Conservation (phyloP, 805 yeast species). For the Torulaspora quercuum region DNA sequence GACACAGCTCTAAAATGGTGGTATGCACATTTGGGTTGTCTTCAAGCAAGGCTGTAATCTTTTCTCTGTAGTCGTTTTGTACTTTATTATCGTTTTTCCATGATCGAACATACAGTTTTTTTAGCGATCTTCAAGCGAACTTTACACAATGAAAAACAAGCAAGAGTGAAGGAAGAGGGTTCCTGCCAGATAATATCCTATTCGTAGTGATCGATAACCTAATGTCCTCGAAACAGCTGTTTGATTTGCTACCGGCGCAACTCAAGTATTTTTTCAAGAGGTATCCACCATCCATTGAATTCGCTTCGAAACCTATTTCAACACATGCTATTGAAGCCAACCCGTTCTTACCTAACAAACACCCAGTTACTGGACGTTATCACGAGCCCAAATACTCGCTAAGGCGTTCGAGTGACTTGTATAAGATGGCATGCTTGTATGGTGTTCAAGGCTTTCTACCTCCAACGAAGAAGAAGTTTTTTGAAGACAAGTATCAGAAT, state of each 20-base stretch:
- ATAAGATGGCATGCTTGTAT: constrained; percentile 73
- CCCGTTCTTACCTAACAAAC: constrained; percentile 83
- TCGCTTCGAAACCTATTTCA: constrained; percentile 60
- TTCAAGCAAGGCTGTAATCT: constrained; percentile 5
- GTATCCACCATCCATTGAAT: constrained; percentile 74
- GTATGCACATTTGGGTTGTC: constrained; percentile 21
- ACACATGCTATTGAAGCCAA: constrained; percentile 69
- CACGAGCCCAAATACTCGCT: constrained; percentile 76
- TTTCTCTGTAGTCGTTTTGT: neutral
- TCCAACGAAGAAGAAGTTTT: constrained; percentile 55
- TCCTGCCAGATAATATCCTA: too few species aligned
- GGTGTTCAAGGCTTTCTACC: constrained; percentile 83
- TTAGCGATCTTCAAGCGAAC: too few species aligned
- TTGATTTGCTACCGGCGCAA: constrained; percentile 61
- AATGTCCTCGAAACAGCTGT: constrained; percentile 36
- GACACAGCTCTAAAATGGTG: constrained; percentile 31
- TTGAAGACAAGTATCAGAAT: constrained; percentile 67
- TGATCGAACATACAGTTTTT: too few species aligned
- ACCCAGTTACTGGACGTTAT: constrained; percentile 73
- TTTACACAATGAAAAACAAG: constrained; percentile 3
- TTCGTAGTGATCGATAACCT: too few species aligned
- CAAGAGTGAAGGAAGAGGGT: too few species aligned
- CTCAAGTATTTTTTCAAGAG: constrained; percentile 71
- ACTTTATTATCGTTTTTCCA: neutral
- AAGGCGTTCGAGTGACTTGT: constrained; percentile 78